Percentiles rank a stretch among this genome's conserved stretches.
phyloP scores from a whole-genome alignment of 768 basidiomycete genomes.

The Lyophyllum shimeji region DNA sequence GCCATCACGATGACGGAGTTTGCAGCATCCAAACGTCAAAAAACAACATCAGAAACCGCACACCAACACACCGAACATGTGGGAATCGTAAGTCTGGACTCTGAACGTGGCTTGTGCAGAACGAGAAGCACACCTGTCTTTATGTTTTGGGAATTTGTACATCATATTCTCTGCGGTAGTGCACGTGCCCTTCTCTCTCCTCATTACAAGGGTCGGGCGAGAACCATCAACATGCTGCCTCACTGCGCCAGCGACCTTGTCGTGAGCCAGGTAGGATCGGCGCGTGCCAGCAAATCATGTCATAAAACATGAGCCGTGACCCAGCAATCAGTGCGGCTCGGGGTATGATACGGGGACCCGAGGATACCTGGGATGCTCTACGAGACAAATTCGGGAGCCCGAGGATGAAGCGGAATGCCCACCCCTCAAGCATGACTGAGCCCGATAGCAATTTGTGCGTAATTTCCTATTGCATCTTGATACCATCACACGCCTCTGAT shows the following conservation, averaged over 20 bases:
- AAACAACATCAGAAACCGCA: slow-evolving; percentile 32
- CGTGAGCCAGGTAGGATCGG: background rate
- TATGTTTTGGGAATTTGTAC: slow-evolving; percentile 4
- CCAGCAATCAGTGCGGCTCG: background rate
- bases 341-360: background rate
- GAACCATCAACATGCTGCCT: slow-evolving; percentile 5
- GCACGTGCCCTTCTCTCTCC: slow-evolving; percentile 1
- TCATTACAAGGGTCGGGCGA: slow-evolving; percentile 10
- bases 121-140: slow-evolving; percentile 2
- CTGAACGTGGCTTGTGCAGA: slow-evolving; percentile 24
- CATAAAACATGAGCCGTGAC: background rate
- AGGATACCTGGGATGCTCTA: background rate
- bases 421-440: background rate
- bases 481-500: slow-evolving; percentile 1
- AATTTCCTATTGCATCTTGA: slow-evolving; percentile 1
- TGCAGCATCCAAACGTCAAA: slow-evolving; percentile 32
- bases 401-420: slow-evolving; percentile 1
- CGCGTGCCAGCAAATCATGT: background rate
- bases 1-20: slow-evolving; percentile 29
- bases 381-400: background rate
- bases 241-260: background rate
- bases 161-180: slow-evolving; percentile 8
- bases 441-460: background rate
- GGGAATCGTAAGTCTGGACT: slow-evolving; percentile 27
- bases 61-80: slow-evolving; percentile 30